Base-by-base conservation (phyloP, 1,139 yeast species). In the Scheffersomyces illinoinensis region DNA sequence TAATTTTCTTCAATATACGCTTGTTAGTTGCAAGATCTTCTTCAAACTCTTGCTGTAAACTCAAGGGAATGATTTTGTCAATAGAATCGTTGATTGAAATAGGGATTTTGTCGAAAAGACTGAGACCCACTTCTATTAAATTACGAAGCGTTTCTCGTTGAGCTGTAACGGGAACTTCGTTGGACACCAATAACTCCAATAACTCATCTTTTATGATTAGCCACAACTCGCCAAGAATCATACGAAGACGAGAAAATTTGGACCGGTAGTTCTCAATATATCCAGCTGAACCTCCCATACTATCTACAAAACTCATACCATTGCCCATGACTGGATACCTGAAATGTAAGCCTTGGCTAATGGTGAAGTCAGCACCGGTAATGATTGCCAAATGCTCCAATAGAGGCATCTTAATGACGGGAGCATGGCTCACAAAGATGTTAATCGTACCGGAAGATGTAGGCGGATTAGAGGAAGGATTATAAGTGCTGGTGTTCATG, bases 331-430 rank as follows among this genome's bases (percentile, higher is more conserved):
- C 84, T 1, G 91, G 89, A 68, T 89, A 88, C 59, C 89, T 77
- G 72, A 89, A 89, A 68, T 90, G 95, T 52, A 90, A 71, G 1
- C 93, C 90, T 62, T 90, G 89, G 10, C 90, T 85, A 2, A 90
- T 71, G 1, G 93, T 88, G 68, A 87, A 88, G 69, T 90, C 93
- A 59, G 91, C 89, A 63, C 88, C 85, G 59, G 90, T 80, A 33
- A 86, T 77, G 55, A 89, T 83, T 20, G 93, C 87, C 61, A 90
- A 72, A 69, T 88, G 93, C 58, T 88, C 89, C 54, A 90, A 71
- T 47, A 90, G 71, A 2, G 92, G 91, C 54, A 91, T 69, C 85
- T 81, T 64, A 83, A 82, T 54, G 84, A 76, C 91, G 2, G 93
- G 87, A 51, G 90, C 87, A 70, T 90, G 93, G 14, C 89, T 77